Base-by-base conservation (phyloP, 2,329 filamentous ascomycete genomes). In the Truncatella angustata region DNA sequence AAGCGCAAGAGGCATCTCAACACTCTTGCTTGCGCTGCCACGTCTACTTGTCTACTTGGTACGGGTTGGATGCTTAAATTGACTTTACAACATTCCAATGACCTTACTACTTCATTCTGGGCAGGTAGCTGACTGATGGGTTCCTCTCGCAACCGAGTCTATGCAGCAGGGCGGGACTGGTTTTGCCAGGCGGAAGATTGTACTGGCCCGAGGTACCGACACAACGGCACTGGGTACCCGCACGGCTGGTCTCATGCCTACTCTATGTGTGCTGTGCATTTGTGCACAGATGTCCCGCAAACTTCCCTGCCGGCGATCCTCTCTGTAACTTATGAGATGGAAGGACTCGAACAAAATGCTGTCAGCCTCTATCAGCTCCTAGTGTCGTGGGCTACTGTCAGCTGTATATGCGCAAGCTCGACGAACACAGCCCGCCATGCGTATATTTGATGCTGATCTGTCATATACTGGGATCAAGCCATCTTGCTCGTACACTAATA, bases 231-330 rank as follows among this genome's bases (percentile, higher is more conserved):
- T 28, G 40, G 40, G 40, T 30, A 21, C n/a, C n/a, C n/a, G n/a
- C n/a, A n/a, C n/a, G n/a, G n/a, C n/a, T n/a, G n/a, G n/a, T n/a
- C n/a, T n/a, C n/a, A n/a, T n/a, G n/a, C n/a, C n/a, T n/a, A n/a
- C n/a, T n/a, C n/a, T 21, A 21, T 40, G 16, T 37, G 35, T 40
- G 16, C 16, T 21, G 21, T 40, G 37, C 28, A 16, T 21, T 44
- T 23, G 10, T 45, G n/a, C 32, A 49, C 20, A 26, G 34, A 49
- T 49, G 18, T 18, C 11, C 16, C 30, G 30, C 45, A 49, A 23
- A 30, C n/a, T 39, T 37, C 45, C 30, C 45, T 49, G 45, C 24
- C 32, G 45, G 37, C 45, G 45, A 49, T 49, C 45, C 16, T 12
- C 37, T 24, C 24, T 20, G 32, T 49, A 34, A 34, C 18, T 26